phyloP scores from a whole-genome alignment of 495 filamentous ascomycete genomes.

The Penicillium simplicissimum region DNA sequence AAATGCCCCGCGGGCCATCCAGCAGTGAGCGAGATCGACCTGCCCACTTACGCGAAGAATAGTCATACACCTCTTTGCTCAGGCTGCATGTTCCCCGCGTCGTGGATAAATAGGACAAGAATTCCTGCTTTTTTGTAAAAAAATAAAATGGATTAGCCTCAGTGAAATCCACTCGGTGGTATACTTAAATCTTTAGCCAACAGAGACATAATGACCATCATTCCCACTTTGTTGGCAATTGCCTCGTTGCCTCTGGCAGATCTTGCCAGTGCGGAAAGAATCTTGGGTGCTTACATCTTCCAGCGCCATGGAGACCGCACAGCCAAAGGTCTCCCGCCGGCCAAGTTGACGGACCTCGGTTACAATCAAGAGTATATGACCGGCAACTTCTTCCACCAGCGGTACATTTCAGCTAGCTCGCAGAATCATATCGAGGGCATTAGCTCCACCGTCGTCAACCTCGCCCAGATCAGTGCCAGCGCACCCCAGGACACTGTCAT shows the following conservation, averaged over 20 bases:
- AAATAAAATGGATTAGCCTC: neutral
- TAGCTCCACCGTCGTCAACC: constrained; percentile 51
- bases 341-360: constrained; percentile 53
- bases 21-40: neutral
- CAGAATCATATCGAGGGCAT: constrained; percentile 53
- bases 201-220: neutral
- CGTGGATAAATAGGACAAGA: neutral
- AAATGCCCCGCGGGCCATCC: neutral
- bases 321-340: constrained; percentile 14
- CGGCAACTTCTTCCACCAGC: constrained; percentile 58
- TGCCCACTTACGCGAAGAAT: neutral
- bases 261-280: constrained; percentile 11
- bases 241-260: constrained; percentile 8
- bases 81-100: neutral
- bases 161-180: neutral
- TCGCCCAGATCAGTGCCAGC: constrained; percentile 52
- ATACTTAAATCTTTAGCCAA: neutral
- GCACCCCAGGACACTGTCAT: constrained; percentile 58
- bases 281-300: constrained; percentile 20
- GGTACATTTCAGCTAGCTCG: constrained; percentile 52
- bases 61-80: constrained; percentile 3
- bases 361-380: constrained; percentile 56
- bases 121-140: neutral
- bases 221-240: neutral
- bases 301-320: constrained; percentile 25